Evolutionary conservation across 208 protist species (phyloP), one percentile per base, ranked within the genome.

Genomic region (Trypanosoma cruzi): DNA sequence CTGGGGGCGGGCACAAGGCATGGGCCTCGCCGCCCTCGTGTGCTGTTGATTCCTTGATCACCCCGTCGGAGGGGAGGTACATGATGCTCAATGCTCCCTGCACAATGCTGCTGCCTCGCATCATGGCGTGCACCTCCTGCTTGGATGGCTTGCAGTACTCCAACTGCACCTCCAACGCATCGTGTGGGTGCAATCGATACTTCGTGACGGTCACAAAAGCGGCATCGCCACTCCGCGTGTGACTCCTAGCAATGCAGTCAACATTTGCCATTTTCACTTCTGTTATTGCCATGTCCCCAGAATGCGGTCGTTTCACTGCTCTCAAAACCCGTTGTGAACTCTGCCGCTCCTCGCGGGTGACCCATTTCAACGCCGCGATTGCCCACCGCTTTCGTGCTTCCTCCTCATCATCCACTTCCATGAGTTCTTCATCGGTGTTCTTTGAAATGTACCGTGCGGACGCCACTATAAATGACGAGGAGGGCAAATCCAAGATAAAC

Each of bases 111-210:
- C 31, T 14, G 26, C 18, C 6, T 1, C 49, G 34, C 32, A 58
- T 42, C 14, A 59, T 29, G n/a, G 58, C 46, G 26, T 73, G 48
- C 34, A 48, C 22, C 24, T 68, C 68, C 11, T 49, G 60, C 20
- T n/a, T 62, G 28, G 68, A 67, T 13, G 44, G 28, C 4, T 18
- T 26, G 44, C 52, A 44, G 53, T 68, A 75, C 44, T 69, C 70
- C 29, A 75, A 0, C 36, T 57, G 14, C 31, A 91, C 81, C 49
- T 94, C 80, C 31, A 94, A 61, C 13, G 79, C 73, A 58, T 94
- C 88, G 53, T 79, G 75, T 67, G 83, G 82, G 57, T 79, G 77
- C 32, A 94, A 68, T 37, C 53, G 61, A 69, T 86, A 90, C 68
- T 84, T 68, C 29, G 37, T 74, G 24, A 48, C n/a, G 1, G 53